phyloP scores from a whole-genome alignment of 2,329 filamentous ascomycete species.

The Thielaviopsis populi region DNA sequence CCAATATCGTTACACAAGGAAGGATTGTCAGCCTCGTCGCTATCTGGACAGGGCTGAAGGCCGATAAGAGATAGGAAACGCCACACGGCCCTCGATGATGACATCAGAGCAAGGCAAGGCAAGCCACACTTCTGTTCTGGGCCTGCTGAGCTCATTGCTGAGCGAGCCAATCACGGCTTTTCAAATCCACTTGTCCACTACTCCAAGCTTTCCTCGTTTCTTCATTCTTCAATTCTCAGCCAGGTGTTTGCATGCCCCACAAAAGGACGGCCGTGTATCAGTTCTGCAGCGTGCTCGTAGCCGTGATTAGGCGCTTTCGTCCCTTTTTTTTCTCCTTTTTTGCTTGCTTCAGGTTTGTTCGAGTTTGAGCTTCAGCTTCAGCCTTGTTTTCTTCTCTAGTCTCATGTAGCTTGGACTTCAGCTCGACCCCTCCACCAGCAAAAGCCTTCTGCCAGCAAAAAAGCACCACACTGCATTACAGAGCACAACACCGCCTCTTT shows the following conservation, averaged over 20 bases:
- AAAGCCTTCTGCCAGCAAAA: no score
- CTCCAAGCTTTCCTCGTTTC: not conserved
- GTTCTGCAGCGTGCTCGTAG: not conserved
- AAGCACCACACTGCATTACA: no score
- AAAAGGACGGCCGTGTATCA: not conserved
- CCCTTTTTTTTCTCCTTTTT: not conserved
- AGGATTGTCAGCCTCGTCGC: not conserved
- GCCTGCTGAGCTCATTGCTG: not conserved
- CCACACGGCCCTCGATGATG: not conserved
- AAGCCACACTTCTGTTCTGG: not conserved
- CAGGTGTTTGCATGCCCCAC: not conserved
- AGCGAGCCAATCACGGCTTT: not conserved
- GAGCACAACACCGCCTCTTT: no score
- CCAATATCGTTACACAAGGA: not conserved
- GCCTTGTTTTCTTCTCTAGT: not conserved
- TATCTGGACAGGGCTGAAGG: not conserved
- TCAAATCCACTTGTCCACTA: not conserved
- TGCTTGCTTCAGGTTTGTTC: not conserved
- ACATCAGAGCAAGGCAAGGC: not conserved
- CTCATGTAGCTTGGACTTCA: not conserved
- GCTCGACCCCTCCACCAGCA: not conserved
- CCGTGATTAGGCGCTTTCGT: not conserved
- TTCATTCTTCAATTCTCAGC: not conserved
- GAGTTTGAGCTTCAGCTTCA: constrained; percentile 2
- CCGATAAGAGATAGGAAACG: not conserved